phyloP scores from a whole-genome alignment of 2,329 filamentous ascomycete species.

The Ophiostoma fasciatum region DNA sequence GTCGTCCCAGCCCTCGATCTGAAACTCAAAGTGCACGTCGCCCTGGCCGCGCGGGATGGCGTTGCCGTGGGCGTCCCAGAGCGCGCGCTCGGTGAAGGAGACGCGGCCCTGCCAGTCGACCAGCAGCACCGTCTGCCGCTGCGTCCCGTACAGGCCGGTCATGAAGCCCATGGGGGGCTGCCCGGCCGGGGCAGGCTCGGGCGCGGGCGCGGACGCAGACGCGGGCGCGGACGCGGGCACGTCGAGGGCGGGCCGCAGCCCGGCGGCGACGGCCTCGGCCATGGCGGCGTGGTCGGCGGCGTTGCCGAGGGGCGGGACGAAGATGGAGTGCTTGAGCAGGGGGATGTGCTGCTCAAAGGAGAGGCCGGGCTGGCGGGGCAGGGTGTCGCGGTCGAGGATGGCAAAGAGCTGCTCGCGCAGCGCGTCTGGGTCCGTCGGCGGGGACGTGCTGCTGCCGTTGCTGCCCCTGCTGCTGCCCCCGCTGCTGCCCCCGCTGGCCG shows the following conservation, averaged over 20 bases:
- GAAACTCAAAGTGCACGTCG: slow-evolving; percentile 40
- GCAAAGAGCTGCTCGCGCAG: slow-evolving; percentile 36
- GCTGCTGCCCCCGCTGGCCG: too few relatives aligned
- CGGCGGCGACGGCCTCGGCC: slow-evolving; percentile 11
- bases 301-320: slow-evolving; percentile 41
- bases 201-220: slow-evolving; percentile 21
- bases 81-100: slow-evolving; percentile 41
- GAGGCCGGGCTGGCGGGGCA: slow-evolving; percentile 27
- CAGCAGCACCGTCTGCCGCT: slow-evolving; percentile 47
- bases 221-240: slow-evolving; percentile 22
- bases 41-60: slow-evolving; percentile 36
- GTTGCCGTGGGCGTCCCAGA: slow-evolving; percentile 45
- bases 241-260: slow-evolving; percentile 18
- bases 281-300: slow-evolving; percentile 20
- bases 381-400: slow-evolving; percentile 41
- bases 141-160: slow-evolving; percentile 48
- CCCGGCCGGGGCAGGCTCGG: slow-evolving; percentile 12
- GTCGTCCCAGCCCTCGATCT: slow-evolving; percentile 37
- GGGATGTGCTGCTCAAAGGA: slow-evolving; percentile 39
- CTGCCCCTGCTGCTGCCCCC: neutral
- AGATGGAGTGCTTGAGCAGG: slow-evolving; percentile 43
- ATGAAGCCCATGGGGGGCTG: slow-evolving; percentile 27
- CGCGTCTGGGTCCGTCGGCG: slow-evolving; percentile 18
- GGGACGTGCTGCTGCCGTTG: too few relatives aligned
- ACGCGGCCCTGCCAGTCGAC: slow-evolving; percentile 50